Conservation (phyloP, 305 asterid species). For the Fraxinus albicans region DNA sequence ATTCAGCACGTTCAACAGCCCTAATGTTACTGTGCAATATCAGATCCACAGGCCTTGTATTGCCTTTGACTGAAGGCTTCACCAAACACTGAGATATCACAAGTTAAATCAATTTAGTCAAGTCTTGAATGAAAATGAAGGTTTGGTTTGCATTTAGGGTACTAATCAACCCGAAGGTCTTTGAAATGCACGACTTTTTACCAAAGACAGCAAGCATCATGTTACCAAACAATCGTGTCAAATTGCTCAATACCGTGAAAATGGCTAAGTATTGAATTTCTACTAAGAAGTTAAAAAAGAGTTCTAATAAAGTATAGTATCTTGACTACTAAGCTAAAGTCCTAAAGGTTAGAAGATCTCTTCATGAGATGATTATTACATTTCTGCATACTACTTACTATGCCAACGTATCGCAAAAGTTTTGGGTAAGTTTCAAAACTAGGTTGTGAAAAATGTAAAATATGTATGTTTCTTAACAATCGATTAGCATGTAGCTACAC, state of each 20-base stretch:
- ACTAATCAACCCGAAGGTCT: background rate
- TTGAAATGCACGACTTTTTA: background rate
- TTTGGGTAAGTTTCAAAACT: background rate
- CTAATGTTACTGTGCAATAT: conserved; percentile 14
- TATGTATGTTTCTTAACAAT: background rate
- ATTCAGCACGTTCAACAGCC: conserved; percentile 23
- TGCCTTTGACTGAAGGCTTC: conserved; percentile 24
- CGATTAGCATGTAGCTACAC: background rate
- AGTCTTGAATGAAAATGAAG: background rate
- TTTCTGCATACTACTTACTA: background rate
- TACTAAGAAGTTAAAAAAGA: background rate
- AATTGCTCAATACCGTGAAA: background rate
- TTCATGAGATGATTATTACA: background rate
- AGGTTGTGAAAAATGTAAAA: background rate
- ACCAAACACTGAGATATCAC: conserved; percentile 40
- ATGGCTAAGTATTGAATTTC: background rate
- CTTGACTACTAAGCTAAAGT: background rate
- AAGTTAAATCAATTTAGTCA: conserved; percentile 8
- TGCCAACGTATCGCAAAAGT: background rate
- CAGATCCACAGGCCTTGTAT: conserved; percentile 14
- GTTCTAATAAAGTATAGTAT: background rate
- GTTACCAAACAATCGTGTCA: background rate
- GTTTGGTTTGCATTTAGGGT: background rate
- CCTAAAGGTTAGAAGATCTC: background rate
- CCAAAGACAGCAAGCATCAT: background rate